Conservation (phyloP, 495 filamentous ascomycete species). For the Penicillium simplicissimum region DNA sequence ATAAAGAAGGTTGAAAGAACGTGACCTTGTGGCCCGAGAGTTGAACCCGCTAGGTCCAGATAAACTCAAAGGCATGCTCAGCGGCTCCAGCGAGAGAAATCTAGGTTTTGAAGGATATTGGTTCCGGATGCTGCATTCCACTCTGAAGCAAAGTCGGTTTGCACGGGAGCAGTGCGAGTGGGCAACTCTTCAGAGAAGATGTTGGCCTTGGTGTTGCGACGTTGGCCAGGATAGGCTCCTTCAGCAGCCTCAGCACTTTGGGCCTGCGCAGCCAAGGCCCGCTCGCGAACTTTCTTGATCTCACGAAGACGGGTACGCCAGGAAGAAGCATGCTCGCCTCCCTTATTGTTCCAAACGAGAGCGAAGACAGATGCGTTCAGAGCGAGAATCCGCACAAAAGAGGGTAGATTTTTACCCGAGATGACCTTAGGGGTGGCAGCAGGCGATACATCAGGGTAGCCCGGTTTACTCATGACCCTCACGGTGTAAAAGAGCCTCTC, state of each 20-base stretch:
- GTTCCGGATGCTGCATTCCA: constrained; percentile 45
- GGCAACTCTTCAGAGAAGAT: constrained; percentile 47
- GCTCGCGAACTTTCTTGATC: constrained; percentile 78
- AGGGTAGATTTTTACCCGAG: constrained; percentile 71
- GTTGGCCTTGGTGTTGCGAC: constrained; percentile 49
- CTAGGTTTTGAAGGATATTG: constrained; percentile 44
- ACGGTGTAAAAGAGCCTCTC: constrained; percentile 75
- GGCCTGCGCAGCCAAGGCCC: constrained; percentile 36
- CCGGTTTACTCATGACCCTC: constrained; percentile 76
- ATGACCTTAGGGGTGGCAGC: constrained; percentile 86
- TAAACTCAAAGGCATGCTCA: constrained; percentile 16
- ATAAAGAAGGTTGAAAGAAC: background rate
- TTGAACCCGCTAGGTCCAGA: background rate
- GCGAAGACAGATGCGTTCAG: constrained; percentile 93
- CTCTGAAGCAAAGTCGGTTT: constrained; percentile 39
- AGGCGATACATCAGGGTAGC: constrained; percentile 87
- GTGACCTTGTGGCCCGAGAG: background rate
- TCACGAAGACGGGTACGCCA: constrained; percentile 86
- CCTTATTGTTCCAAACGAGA: constrained; percentile 81
- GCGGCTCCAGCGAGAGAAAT: constrained; percentile 48
- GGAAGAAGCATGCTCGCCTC: constrained; percentile 82
- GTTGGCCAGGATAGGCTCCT: constrained; percentile 41
- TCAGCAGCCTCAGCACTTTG: constrained; percentile 37
- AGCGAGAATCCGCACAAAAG: constrained; percentile 88
- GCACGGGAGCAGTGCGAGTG: constrained; percentile 25